Evolutionary conservation across 805 yeast genomes (phyloP), one percentile per base, ranked within the genome.

Genomic region (Ogataea allantospora): DNA sequence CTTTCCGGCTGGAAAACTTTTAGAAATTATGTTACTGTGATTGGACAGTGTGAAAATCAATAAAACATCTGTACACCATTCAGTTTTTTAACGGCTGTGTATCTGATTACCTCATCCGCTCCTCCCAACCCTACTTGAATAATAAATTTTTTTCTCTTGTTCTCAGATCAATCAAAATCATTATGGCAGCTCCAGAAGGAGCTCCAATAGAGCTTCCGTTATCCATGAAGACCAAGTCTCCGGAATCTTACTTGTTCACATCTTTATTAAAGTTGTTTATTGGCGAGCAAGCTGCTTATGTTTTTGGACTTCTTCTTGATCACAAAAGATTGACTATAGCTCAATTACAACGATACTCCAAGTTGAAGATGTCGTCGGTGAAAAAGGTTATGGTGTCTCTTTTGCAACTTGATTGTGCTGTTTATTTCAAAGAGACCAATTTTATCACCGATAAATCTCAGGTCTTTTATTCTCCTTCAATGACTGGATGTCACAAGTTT

Each of bases 381-480:
- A 80, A 80, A 47, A 74, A 81, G 22, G 69, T 84, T 0, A 66
- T 91, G 28, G 95, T 86, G 4, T 75, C 89, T 6, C 65, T 91
- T 51, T 70, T 89, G 27, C 96, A 91, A 60, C 67, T 87, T 45
- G 77, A 84, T 42, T 83, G 95, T 58, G 79, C 86, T 7, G 72
- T 72, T 16, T 78, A 78, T 53, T 47, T 38, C 24, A 37, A 44
- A 9, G 80, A 88, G 78, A 63, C 63, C 12, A 83, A 78, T 19
- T 54, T 47, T 32, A 38, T 35, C 24, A 42, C 46, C 19, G 41
- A 46, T 10, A 37, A 41, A 27, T 22, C 44, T 10, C 38, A 53
- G 12, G 46, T 57, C 11, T 73, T 64, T 51, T 88, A 88, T 58
- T 67, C 67, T 20, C 74, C 78, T 43, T 73, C 80, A 52, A 82